phyloP scores from a whole-genome alignment of 148 eudicot species.

The Linanthus parryae region DNA sequence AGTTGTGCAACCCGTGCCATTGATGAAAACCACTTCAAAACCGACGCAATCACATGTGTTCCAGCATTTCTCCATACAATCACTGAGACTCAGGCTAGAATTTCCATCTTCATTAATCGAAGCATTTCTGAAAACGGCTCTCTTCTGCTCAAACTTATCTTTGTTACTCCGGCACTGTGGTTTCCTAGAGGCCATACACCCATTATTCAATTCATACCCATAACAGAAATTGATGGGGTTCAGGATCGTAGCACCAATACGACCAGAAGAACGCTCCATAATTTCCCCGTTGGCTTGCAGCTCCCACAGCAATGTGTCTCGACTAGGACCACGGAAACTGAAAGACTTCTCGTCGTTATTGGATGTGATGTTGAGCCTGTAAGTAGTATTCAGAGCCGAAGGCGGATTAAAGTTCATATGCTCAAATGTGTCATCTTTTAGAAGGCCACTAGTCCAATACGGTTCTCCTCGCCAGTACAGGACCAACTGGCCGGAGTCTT shows the following conservation, averaged over 20 bases:
- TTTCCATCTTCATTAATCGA: background rate
- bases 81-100: conserved; percentile 8
- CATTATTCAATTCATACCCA: conserved; percentile 15
- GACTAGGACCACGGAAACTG: background rate
- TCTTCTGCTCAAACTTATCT: conserved; percentile 8
- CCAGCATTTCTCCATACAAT: conserved; percentile 24
- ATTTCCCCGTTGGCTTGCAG: conserved; percentile 6
- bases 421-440: conserved; percentile 10
- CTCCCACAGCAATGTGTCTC: background rate
- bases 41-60: conserved; percentile 9
- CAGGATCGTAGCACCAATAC: background rate
- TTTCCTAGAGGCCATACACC: conserved; percentile 7
- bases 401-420: background rate
- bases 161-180: conserved; percentile 16
- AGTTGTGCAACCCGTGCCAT: background rate
- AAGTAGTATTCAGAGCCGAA: background rate
- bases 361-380: conserved; percentile 6
- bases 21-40: conserved; percentile 3
- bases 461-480: conserved; percentile 15
- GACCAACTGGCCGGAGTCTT: conserved; percentile 10
- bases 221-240: conserved; percentile 6
- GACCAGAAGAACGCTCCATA: background rate
- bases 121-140: background rate
- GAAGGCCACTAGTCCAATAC: conserved; percentile 34
- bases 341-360: conserved; percentile 15